A percentile compares a stretch with the other conserved stretches of the same genome.
Evolutionary conservation across 208 protist genomes (phyloP).

Genomic region (Spironucleus salmonicida): DNA sequence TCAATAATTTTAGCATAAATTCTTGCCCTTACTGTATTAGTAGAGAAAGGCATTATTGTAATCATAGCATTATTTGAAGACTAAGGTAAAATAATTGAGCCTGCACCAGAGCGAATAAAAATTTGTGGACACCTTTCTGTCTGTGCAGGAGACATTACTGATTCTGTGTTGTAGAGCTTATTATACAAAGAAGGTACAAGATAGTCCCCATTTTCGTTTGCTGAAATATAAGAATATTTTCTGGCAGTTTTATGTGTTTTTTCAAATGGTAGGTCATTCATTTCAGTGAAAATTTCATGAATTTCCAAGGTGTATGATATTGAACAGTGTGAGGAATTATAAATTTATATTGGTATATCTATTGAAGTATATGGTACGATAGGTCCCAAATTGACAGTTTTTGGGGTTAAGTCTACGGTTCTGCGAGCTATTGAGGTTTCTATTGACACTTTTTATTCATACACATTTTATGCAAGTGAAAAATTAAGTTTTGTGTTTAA

Average conservation of each 20-base stretch:
- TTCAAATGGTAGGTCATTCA: not conserved
- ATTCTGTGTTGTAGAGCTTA: constrained; percentile 3
- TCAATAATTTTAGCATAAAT: constrained; percentile 16
- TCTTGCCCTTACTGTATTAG: not conserved
- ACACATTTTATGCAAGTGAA: too few species aligned
- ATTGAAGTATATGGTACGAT: too few species aligned
- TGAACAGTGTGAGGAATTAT: too few species aligned
- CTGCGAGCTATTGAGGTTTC: too few species aligned
- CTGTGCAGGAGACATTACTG: not conserved
- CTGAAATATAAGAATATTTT: constrained; percentile 1
- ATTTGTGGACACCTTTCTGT: constrained; percentile 7
- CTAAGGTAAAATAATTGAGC: not conserved
- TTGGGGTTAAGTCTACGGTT: too few species aligned
- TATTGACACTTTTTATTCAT: too few species aligned
- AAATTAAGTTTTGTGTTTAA: too few species aligned
- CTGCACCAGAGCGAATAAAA: not conserved
- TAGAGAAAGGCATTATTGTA: not conserved
- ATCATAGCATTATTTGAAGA: not conserved
- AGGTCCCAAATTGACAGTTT: too few species aligned
- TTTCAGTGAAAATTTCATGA: constrained; percentile 7
- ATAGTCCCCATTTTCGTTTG: constrained; percentile 5
- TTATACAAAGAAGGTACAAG: constrained; percentile 12
- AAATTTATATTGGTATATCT: too few species aligned
- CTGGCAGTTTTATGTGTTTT: not conserved
- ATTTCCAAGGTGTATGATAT: constrained; percentile 6